phyloP scores from a whole-genome alignment of 2,329 filamentous ascomycete species.

The Neospermospora avenae region DNA sequence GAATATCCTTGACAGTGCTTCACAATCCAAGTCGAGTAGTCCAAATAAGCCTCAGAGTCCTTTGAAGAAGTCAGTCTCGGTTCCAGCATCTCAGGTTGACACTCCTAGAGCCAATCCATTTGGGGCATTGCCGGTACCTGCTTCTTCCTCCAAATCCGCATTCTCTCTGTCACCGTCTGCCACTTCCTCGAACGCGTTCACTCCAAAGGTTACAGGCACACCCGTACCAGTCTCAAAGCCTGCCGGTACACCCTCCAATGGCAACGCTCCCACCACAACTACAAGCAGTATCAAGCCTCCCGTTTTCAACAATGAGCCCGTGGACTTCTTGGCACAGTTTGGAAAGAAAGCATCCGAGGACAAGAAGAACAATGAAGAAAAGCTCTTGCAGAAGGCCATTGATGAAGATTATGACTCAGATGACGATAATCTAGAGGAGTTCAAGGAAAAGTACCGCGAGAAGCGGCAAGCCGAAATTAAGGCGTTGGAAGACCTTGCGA shows the following conservation, averaged over 20 bases:
- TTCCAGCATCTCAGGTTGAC: slow-evolving; percentile 17
- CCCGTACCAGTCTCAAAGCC: slow-evolving; percentile 13
- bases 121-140: slow-evolving; percentile 23
- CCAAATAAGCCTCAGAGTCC: slow-evolving; percentile 16
- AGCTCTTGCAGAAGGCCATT: slow-evolving; percentile 29
- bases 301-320: slow-evolving; percentile 17
- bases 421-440: slow-evolving; percentile 29
- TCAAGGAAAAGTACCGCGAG: slow-evolving; percentile 20
- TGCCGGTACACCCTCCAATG: background rate
- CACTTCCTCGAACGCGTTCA: slow-evolving; percentile 6
- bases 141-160: slow-evolving; percentile 14
- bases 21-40: slow-evolving; percentile 12
- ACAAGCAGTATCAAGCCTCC: slow-evolving; percentile 25
- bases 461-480: slow-evolving; percentile 18
- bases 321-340: slow-evolving; percentile 30
- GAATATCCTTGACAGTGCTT: slow-evolving; percentile 30
- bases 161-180: slow-evolving; percentile 5
- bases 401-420: slow-evolving; percentile 34
- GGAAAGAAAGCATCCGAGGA: slow-evolving; percentile 20
- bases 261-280: background rate
- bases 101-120: slow-evolving; percentile 32
- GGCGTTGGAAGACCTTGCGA: slow-evolving; percentile 23
- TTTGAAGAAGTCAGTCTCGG: slow-evolving; percentile 21
- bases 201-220: background rate
- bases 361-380: slow-evolving; percentile 24